phyloP scores from a whole-genome alignment of 1,284 basidiomycete genomes.

The Ceratobasidium sp. region DNA sequence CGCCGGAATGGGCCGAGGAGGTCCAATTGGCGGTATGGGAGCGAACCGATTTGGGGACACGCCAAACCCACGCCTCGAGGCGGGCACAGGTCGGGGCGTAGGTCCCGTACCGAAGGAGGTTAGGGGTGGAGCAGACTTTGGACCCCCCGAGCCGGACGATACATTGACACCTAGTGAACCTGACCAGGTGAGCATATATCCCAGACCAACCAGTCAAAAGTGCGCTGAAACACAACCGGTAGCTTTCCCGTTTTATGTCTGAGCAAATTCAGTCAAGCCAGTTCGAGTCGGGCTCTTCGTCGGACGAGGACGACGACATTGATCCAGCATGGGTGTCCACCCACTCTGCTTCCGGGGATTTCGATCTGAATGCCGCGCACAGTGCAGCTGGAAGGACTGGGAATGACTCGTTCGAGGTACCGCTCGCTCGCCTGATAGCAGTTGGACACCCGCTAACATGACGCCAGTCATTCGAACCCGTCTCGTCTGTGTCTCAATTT shows the following conservation, averaged over 20 bases:
- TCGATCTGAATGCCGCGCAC: conserved; percentile 68
- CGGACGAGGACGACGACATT: conserved; percentile 70
- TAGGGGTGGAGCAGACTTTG: conserved; percentile 72
- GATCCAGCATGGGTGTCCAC: conserved; percentile 81
- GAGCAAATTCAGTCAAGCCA: conserved; percentile 76
- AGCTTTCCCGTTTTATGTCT: conserved; percentile 82
- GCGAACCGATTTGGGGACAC: conserved; percentile 65
- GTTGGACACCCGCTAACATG: conserved; percentile 33
- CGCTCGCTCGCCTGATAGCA: conserved; percentile 56
- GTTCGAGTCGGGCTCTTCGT: conserved; percentile 66
- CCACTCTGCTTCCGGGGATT: conserved; percentile 63
- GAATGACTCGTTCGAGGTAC: conserved; percentile 68
- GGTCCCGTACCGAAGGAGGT: conserved; percentile 58
- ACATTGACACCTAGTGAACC: conserved; percentile 58
- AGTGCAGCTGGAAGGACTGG: conserved; percentile 14
- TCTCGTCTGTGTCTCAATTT: conserved; percentile 34
- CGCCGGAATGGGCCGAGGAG: conserved; percentile 51
- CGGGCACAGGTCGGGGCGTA: conserved; percentile 18
- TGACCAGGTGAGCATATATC: conserved; percentile 65
- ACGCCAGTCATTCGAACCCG: conserved; percentile 56
- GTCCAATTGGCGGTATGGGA: conserved; percentile 51
- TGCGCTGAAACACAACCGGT: conserved; percentile 33
- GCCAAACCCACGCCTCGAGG: conserved; percentile 58
- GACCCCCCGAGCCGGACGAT: conserved; percentile 63
- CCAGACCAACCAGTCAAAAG: not conserved